Percentiles rank a stretch among this genome's conserved stretches.
These are phyloP conservation scores for Brassica rapa DNA, from an alignment of 345 rosid species.

Conservation along the genomic window DNA sequence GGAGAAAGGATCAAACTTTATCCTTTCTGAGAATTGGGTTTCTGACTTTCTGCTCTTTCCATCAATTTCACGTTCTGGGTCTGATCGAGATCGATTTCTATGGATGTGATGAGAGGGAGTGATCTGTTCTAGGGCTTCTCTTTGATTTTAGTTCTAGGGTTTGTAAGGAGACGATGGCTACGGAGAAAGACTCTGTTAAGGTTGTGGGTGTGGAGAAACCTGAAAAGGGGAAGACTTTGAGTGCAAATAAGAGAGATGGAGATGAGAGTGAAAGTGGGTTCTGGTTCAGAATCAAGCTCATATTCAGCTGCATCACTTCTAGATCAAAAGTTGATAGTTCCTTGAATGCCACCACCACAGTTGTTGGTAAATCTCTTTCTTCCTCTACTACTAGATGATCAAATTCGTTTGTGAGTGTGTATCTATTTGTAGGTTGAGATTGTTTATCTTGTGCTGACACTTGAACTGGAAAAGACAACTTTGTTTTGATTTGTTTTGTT, in stretches of 20 bases:
- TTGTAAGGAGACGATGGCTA: conserved; percentile 46
- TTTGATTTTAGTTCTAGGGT: conserved; percentile 27
- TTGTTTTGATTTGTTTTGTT: not conserved
- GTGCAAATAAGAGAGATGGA: conserved; percentile 43
- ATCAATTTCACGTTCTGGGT: conserved; percentile 35
- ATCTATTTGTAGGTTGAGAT: not conserved
- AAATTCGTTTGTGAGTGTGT: not conserved
- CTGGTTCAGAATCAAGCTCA: conserved; percentile 59
- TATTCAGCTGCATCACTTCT: conserved; percentile 65
- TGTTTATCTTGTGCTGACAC: too few species aligned
- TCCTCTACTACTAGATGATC: not conserved
- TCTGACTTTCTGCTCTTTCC: not conserved
- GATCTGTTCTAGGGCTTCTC: not conserved
- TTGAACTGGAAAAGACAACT: too few species aligned
- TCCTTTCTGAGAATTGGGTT: conserved; percentile 15
- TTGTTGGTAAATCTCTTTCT: conserved; percentile 36
- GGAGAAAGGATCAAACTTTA: conserved; percentile 22
- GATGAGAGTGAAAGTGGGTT: conserved; percentile 59
- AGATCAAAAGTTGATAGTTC: conserved; percentile 89
- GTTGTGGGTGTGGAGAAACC: conserved; percentile 43
- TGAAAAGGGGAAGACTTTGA: conserved; percentile 41
- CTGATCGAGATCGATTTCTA: conserved; percentile 14
- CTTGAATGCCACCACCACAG: conserved; percentile 53
- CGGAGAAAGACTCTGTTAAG: conserved; percentile 43
- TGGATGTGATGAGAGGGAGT: conserved; percentile 28